Evolutionary conservation across 78 protist genomes (phyloP).

Genomic region (Dictyostelium capitatum): DNA sequence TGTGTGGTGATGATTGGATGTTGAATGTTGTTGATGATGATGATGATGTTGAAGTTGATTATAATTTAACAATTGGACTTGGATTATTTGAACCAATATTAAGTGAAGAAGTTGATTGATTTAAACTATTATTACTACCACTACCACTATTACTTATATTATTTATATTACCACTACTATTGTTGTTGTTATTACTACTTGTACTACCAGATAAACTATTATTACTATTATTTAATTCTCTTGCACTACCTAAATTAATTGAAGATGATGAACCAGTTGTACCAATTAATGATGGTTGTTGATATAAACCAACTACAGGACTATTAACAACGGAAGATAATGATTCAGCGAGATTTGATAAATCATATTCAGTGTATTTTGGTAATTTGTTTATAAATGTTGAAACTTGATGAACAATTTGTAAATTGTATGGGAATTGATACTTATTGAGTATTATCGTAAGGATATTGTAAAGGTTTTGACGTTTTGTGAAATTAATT

Average conservation of each 20-base stretch:
- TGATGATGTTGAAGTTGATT: background rate
- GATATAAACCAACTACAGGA: background rate
- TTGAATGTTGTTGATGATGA: too few relatives aligned
- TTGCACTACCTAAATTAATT: slow-evolving; percentile 26
- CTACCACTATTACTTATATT: background rate
- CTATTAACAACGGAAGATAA: background rate
- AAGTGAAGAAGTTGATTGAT: background rate
- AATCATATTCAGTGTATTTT: slow-evolving; percentile 38
- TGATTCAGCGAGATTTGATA: background rate
- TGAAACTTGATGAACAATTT: slow-evolving; percentile 74
- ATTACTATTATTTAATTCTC: slow-evolving; percentile 9
- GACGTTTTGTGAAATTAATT: slow-evolving; percentile 56
- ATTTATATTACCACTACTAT: background rate
- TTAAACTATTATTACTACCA: background rate
- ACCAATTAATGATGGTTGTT: slow-evolving; percentile 5
- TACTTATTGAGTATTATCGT: slow-evolving; percentile 1
- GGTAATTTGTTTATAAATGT: slow-evolving; percentile 62
- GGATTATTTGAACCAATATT: background rate
- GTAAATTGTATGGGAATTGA: slow-evolving; percentile 67
- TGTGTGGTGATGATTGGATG: too few relatives aligned
- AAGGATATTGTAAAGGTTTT: slow-evolving; percentile 41
- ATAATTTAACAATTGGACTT: slow-evolving; percentile 16
- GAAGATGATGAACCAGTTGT: background rate
- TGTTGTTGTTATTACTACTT: background rate
- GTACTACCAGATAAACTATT: background rate